Evolutionary conservation across 176 grass and related monocot genomes (phyloP), one percentile per base, ranked within the genome.

Genomic region (Oryza punctata): DNA sequence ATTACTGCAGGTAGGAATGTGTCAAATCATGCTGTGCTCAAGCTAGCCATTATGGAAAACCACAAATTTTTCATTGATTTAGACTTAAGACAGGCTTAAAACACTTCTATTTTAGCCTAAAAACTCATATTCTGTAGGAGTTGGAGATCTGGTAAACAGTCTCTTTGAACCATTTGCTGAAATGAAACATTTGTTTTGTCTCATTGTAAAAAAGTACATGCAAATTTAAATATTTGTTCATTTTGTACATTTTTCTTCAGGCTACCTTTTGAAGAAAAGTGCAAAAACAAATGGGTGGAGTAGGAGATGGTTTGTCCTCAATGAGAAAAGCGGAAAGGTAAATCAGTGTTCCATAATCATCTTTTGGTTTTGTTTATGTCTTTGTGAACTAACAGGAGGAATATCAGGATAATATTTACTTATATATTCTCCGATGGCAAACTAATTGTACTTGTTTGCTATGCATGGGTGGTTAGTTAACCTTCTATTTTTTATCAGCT

Each of bases 291-390:
- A 97, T 72, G 94, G 88, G 15, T 97, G 94, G 94, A 94, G 87
- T 80, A 92, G 63, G 67, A 80, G 89, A 29, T 97, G 94, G 94
- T 97, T 97, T 81, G 94, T 97, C 80, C 79, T 97, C 61, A 94
- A 90, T 88, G 91, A 92, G 76, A 97, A 97, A 78, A 97, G 91
- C 38, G 94, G 94, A 97, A 97, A 97, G 94, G 94, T 97, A 74
- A 77, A 72, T 78, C 64, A 86, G 43, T 73, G 70, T 14, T 75
- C 21, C 15, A 23, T 54, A 57, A 19, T 70, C 50, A 46, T 66
- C 3, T 7, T 52, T 82, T 57, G 4, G 1, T 43, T 72, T 5
- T 66, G 5, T 75, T 78, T 37, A 63, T 76, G 30, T 5, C 43
- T 71, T 74, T 84, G 9, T 59, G 54, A 75, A 33, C 57, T 46